Conservation (phyloP, 208 protist species). For the Leishmania gerbilli region DNA sequence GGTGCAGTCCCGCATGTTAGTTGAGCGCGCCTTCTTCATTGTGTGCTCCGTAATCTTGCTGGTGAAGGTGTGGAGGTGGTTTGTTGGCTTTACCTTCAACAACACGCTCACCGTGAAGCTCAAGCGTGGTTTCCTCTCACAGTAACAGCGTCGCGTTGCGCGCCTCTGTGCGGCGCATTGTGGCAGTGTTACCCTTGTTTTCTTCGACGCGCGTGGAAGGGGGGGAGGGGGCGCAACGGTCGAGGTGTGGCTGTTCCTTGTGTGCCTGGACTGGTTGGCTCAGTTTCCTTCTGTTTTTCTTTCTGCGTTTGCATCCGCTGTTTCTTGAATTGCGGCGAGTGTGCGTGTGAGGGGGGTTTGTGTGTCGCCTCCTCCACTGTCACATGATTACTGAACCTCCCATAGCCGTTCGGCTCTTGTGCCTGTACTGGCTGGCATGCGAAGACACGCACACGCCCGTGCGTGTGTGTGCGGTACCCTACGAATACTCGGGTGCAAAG, state of each 20-base stretch:
- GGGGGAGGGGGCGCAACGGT: neutral
- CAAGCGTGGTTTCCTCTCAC: slow-evolving; percentile 59
- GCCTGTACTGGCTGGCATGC: neutral
- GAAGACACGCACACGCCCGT: neutral
- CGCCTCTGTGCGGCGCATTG: neutral
- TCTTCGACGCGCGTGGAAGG: neutral
- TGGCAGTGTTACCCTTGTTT: neutral
- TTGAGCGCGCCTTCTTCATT: slow-evolving; percentile 66
- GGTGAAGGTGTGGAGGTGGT: slow-evolving; percentile 83
- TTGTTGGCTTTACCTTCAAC: slow-evolving; percentile 66
- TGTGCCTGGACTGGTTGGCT: neutral
- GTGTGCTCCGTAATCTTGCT: slow-evolving; percentile 60
- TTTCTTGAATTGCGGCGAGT: neutral
- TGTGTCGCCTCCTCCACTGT: neutral
- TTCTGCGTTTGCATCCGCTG: neutral
- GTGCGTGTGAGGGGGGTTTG: neutral
- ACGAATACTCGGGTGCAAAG: neutral
- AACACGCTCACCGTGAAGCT: slow-evolving; percentile 76
- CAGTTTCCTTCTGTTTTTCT: neutral
- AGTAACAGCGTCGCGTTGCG: slow-evolving; percentile 2
- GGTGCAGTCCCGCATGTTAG: slow-evolving; percentile 73
- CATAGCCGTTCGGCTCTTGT: neutral
- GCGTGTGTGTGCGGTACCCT: neutral
- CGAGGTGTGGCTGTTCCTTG: no score
- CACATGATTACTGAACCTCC: slow-evolving; percentile 3